Evolutionary conservation across 2,329 filamentous ascomycete species (phyloP).

Genomic region (Botryotinia calthae): DNA sequence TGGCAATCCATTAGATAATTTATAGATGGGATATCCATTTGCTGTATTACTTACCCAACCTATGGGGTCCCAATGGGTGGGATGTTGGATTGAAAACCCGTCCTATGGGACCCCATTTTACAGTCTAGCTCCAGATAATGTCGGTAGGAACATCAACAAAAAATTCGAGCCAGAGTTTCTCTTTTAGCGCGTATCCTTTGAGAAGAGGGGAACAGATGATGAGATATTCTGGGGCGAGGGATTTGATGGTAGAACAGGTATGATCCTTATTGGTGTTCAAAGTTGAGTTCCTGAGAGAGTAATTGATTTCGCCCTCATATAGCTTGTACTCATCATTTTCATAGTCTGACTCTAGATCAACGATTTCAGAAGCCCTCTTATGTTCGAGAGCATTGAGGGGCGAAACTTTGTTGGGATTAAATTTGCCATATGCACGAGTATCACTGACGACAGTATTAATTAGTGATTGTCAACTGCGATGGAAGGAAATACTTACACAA

Average conservation of each 20-base stretch:
- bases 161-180: background rate
- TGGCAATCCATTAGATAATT: too few species aligned
- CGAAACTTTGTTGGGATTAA: background rate
- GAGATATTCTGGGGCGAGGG: background rate
- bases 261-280: background rate
- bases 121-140: conserved; percentile 47
- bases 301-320: background rate
- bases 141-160: conserved; percentile 44
- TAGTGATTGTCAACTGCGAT: background rate
- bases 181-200: background rate
- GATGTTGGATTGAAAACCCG: too few species aligned
- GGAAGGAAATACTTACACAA: conserved; percentile 24
- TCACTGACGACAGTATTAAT: background rate
- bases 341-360: background rate
- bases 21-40: too few species aligned
- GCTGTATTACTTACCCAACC: too few species aligned
- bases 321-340: background rate
- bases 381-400: background rate
- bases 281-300: background rate
- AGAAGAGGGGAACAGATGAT: background rate
- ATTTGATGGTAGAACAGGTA: background rate
- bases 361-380: background rate
- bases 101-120: too few species aligned
- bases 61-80: too few species aligned
- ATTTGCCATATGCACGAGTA: background rate